Evolutionary conservation across 768 basidiomycete species (phyloP).

Genomic region (Tulasnella sp.): DNA sequence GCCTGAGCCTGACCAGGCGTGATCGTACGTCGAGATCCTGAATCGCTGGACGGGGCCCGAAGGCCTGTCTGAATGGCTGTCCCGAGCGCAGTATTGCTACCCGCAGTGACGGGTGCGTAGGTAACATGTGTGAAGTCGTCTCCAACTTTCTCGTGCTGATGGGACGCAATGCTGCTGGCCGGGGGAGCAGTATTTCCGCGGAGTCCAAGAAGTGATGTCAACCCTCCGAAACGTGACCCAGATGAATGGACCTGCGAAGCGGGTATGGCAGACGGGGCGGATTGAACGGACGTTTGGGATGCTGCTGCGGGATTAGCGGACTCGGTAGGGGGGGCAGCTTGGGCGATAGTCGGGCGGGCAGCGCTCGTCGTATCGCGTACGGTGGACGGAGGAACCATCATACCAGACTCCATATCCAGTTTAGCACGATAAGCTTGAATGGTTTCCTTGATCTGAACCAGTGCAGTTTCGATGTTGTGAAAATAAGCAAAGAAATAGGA

Average conservation of each 20-base stretch:
- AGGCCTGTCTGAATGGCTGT: neutral
- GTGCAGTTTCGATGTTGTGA: conserved; percentile 58
- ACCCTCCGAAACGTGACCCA: neutral
- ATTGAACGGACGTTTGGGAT: neutral
- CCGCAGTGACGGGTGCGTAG: neutral
- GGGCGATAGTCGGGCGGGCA: neutral
- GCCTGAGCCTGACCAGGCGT: neutral
- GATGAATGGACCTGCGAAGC: neutral
- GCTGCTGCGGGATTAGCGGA: neutral
- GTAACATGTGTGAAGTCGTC: conserved; percentile 16
- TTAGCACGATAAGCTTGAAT: conserved; percentile 36
- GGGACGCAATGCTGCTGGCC: neutral
- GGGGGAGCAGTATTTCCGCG: neutral
- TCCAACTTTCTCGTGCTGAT: neutral
- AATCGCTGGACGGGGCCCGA: neutral
- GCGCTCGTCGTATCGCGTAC: conserved; percentile 24
- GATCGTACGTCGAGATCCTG: neutral
- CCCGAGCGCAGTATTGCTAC: neutral
- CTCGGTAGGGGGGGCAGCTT: neutral
- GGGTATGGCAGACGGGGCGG: neutral
- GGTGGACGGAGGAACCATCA: neutral
- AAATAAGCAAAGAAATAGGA: conserved; percentile 96
- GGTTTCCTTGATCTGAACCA: conserved; percentile 69
- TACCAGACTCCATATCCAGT: neutral
- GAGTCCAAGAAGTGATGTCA: conserved; percentile 13